Evolutionary conservation across 2,329 filamentous ascomycete genomes (phyloP), one percentile per base, ranked within the genome.

Genomic region (Fusarium sororula): DNA sequence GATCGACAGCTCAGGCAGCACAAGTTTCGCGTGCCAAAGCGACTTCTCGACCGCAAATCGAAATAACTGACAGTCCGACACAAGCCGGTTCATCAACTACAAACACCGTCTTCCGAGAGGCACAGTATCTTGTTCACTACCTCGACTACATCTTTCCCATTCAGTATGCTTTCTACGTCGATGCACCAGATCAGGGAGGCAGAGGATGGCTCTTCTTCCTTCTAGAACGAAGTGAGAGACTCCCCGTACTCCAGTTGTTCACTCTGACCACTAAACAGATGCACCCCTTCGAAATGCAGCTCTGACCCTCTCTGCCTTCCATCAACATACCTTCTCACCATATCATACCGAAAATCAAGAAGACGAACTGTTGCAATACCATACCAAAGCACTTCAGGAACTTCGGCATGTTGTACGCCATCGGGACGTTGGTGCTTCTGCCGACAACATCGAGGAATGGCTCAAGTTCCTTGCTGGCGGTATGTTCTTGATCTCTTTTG

Each of bases 121-220:
- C 78, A 4, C 77, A 80, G 45, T 75, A 79, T 11, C 61, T 80
- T 8, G 71, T 79, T 17, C 73, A 80, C 32, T 80, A 79, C 51
- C 51, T 80, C 9, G 78, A 80, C 37, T 78, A 79, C 35, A 78
- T 80, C 20, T 79, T 80, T 37, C 77, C 75, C 0, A 59, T 79
- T 1, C 77, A 80, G 38, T 80, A 77, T 38, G 70, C 77, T 1
- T 79, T 76, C 39, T 79, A 80, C 17, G 68, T 69, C 12, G 75
- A 79, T n/a, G 73, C 73, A 1, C 74, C 78, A 3, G 70, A 73
- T 11, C 66, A 74, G 22, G 78, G 75, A n/a, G 78, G 78, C 1
- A 62, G 78, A 45, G 78, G 75, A 1, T 79, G 78, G 78, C 63
- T 80, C 4, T 78, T 78, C 41, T 79, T 76, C 55, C 68, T 79